Conservation (phyloP, 768 basidiomycete species). For the Sporobolomyces pararoseus region DNA sequence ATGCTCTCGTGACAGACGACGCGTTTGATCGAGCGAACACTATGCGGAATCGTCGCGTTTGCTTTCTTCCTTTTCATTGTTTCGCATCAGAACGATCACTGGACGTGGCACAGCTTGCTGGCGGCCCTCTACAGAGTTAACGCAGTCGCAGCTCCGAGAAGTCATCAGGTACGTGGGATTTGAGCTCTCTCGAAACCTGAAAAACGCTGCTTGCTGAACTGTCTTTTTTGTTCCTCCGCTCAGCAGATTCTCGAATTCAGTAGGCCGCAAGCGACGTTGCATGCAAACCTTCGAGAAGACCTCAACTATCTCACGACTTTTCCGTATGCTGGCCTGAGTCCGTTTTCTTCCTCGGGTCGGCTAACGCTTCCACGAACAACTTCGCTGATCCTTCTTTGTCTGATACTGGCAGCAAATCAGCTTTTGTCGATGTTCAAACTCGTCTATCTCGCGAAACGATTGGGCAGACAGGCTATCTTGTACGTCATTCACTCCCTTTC, state of each 20-base stretch:
- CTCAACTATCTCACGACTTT: slow-evolving; percentile 29
- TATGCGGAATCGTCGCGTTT: neutral
- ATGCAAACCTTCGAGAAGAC: slow-evolving; percentile 25
- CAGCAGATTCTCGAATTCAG: slow-evolving; percentile 16
- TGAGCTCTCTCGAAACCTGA: too few species aligned
- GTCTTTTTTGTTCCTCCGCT: neutral
- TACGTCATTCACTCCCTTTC: too few species aligned
- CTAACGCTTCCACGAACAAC: too few species aligned
- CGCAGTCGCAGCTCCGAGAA: too few species aligned
- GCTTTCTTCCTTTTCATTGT: neutral
- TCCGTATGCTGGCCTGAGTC: slow-evolving; percentile 32
- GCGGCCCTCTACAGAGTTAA: too few species aligned
- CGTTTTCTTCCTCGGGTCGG: neutral
- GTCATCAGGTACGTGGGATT: too few species aligned
- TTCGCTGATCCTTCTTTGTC: too few species aligned
- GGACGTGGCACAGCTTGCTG: too few species aligned
- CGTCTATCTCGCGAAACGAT: slow-evolving; percentile 18
- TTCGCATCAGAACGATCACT: neutral
- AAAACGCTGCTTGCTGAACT: too few species aligned
- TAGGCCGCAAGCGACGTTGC: slow-evolving; percentile 21
- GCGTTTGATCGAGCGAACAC: too few species aligned
- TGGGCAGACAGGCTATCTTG: slow-evolving; percentile 29
- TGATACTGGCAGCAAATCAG: slow-evolving; percentile 24
- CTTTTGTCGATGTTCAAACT: slow-evolving; percentile 36
- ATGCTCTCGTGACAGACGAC: too few species aligned